phyloP scores from a whole-genome alignment of 2,329 filamentous ascomycete genomes.

The Amauroascus verrucosus region DNA sequence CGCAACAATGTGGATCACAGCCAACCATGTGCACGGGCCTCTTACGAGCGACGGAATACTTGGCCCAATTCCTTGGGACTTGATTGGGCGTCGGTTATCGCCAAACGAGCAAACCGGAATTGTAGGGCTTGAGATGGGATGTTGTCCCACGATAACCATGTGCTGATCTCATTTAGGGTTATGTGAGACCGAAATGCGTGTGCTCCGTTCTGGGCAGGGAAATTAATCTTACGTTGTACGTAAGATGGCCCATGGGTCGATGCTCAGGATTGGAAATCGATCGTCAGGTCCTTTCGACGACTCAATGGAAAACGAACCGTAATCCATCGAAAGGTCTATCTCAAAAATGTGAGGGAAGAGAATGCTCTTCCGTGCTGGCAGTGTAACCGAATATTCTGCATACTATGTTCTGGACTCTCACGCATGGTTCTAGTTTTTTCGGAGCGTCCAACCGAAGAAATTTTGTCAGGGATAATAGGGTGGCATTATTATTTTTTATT shows the following conservation, averaged over 20 bases:
- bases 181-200: conserved; percentile 1
- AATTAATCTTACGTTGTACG: neutral
- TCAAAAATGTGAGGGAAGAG: neutral
- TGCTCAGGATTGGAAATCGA: neutral
- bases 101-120: conserved; percentile 10
- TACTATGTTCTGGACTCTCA: neutral
- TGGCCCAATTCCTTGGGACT: neutral
- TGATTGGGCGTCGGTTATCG: conserved; percentile 9
- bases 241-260: neutral
- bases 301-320: neutral
- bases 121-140: conserved; percentile 6
- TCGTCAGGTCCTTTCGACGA: neutral
- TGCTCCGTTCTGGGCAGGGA: neutral
- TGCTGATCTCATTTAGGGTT: conserved; percentile 9
- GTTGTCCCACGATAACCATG: conserved; percentile 9
- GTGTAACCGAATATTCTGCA: neutral
- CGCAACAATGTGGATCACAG: conserved; percentile 7
- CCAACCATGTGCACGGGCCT: conserved; percentile 6
- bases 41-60: neutral
- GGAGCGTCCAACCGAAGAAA: conserved; percentile 1
- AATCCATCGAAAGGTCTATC: neutral
- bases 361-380: neutral
- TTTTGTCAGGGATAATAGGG: neutral
- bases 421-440: neutral
- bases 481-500: neutral